Evolutionary conservation across 2,329 filamentous ascomycete genomes (phyloP).

Genomic region (Colletotrichum melonis): DNA sequence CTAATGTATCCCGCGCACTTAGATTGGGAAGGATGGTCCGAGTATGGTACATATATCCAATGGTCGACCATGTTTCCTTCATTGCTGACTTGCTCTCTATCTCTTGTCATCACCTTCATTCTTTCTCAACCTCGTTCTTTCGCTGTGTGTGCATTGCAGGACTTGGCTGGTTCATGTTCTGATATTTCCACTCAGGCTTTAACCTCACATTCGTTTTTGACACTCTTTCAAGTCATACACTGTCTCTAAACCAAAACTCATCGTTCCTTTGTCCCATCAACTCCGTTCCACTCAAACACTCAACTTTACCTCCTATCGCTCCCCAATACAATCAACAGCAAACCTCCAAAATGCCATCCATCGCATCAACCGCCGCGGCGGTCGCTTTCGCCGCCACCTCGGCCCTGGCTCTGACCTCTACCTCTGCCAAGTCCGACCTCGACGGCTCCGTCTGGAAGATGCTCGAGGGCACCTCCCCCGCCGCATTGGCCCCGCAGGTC

Average conservation of each 20-base stretch:
- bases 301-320: too few species aligned
- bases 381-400: conserved; percentile 40
- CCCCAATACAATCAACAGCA: too few species aligned
- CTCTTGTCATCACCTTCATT: not conserved
- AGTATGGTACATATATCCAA: not conserved
- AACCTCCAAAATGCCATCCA: conserved; percentile 39
- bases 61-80: not conserved
- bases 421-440: conserved; percentile 40
- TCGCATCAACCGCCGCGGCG: conserved; percentile 28
- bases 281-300: too few species aligned
- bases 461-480: conserved; percentile 4
- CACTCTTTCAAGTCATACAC: not conserved
- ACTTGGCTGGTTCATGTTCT: conserved; percentile 17
- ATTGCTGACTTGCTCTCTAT: not conserved
- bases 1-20: too few species aligned
- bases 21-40: too few species aligned
- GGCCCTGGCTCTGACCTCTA: conserved; percentile 34
- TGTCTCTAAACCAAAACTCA: too few species aligned
- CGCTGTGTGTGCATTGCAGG: not conserved
- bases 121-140: not conserved
- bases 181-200: not conserved
- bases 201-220: not conserved
- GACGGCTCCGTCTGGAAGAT: conserved; percentile 42
- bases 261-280: not conserved
- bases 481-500: not conserved